Conservation (phyloP, 352 stramenopile species). For the Pythium scleroteichum region DNA sequence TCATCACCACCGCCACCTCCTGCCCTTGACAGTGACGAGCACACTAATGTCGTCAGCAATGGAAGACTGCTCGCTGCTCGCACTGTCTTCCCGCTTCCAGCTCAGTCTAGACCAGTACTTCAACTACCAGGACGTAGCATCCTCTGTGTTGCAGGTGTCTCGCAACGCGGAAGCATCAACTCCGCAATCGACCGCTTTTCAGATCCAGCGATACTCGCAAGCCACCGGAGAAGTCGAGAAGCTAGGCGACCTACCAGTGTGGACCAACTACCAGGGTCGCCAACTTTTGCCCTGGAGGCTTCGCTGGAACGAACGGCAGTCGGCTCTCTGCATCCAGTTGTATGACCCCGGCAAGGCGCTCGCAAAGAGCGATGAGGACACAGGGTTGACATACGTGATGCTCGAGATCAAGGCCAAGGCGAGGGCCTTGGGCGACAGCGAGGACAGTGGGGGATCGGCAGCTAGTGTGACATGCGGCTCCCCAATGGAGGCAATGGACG, state of each 20-base stretch:
- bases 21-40: slow-evolving; percentile 13
- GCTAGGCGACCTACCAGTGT: slow-evolving; percentile 47
- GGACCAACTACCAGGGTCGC: slow-evolving; percentile 55
- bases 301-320: slow-evolving; percentile 41
- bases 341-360: slow-evolving; percentile 25
- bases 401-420: slow-evolving; percentile 37
- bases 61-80: slow-evolving; percentile 1
- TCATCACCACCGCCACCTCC: slow-evolving; percentile 21
- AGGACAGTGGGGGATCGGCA: slow-evolving; percentile 14
- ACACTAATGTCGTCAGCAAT: background rate
- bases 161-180: slow-evolving; percentile 21
- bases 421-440: background rate
- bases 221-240: slow-evolving; percentile 47
- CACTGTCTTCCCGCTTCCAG: slow-evolving; percentile 32
- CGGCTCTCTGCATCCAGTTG: slow-evolving; percentile 53
- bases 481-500: slow-evolving; percentile 57
- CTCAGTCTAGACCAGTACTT: slow-evolving; percentile 72
- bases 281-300: slow-evolving; percentile 55
- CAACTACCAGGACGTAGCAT: slow-evolving; percentile 52
- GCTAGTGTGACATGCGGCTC: slow-evolving; percentile 31
- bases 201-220: slow-evolving; percentile 59
- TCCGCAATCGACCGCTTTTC: slow-evolving; percentile 23
- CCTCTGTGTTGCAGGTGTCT: slow-evolving; percentile 46
- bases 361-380: slow-evolving; percentile 8
- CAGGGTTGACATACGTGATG: slow-evolving; percentile 46